Conservation (phyloP, 352 stramenopile species). For the Globisporangium polare region DNA sequence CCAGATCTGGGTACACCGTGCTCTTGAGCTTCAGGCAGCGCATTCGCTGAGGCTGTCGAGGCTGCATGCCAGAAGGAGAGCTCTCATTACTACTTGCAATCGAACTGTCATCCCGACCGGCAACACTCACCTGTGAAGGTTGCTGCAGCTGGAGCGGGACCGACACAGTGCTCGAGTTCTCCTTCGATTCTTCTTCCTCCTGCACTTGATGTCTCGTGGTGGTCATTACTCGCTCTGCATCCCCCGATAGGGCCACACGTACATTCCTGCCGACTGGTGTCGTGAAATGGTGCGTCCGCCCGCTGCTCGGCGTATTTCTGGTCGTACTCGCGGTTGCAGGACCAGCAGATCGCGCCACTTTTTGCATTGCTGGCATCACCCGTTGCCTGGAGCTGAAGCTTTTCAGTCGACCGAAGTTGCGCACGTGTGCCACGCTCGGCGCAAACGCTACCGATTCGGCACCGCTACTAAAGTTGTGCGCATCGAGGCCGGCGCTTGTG, state of each 20-base stretch:
- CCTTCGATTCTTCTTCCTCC: constrained; percentile 18
- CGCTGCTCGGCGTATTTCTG: background rate
- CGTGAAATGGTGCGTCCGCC: background rate
- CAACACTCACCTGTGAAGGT: constrained; percentile 1
- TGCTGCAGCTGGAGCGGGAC: constrained; percentile 1
- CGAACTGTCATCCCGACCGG: background rate
- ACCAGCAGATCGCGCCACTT: background rate
- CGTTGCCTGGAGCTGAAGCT: constrained; percentile 17
- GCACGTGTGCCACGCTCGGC: constrained; percentile 8
- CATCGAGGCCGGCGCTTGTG: background rate
- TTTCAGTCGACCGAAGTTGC: constrained; percentile 12
- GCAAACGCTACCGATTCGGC: constrained; percentile 1
- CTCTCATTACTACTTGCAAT: constrained; percentile 11
- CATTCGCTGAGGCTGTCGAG: constrained; percentile 40
- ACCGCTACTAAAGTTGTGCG: background rate
- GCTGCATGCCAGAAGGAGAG: constrained; percentile 1
- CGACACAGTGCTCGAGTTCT: constrained; percentile 2
- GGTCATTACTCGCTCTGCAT: background rate
- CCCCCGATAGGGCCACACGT: constrained; percentile 1
- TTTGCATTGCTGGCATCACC: background rate
- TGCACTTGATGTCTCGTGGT: background rate
- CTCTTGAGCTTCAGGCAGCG: constrained; percentile 57
- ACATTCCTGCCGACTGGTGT: background rate
- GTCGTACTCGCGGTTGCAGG: too few relatives aligned
- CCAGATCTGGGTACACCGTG: constrained; percentile 39